Evolutionary conservation across 768 basidiomycete genomes (phyloP).

Genomic region (Tubosaeta brunneosetosa): DNA sequence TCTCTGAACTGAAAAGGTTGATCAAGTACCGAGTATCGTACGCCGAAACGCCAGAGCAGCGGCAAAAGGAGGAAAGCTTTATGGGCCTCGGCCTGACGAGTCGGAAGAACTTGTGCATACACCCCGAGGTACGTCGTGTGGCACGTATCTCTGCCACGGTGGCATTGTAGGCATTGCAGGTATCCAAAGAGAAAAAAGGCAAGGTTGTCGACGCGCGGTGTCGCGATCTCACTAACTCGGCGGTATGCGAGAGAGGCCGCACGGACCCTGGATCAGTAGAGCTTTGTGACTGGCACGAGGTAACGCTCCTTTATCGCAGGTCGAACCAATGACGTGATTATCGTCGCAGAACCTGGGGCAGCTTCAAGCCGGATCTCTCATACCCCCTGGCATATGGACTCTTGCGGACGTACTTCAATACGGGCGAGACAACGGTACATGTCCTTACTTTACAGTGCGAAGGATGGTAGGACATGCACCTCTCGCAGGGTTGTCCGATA

Average conservation of each 20-base stretch:
- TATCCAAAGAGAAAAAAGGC: slow-evolving; percentile 97
- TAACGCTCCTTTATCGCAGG: slow-evolving; percentile 31
- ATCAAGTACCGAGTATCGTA: slow-evolving; percentile 79
- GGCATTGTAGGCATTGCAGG: slow-evolving; percentile 41
- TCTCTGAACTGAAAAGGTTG: slow-evolving; percentile 89
- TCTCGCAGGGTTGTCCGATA: not conserved
- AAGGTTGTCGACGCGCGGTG: slow-evolving; percentile 96
- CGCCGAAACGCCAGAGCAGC: slow-evolving; percentile 71
- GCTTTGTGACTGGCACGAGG: slow-evolving; percentile 95
- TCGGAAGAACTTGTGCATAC: slow-evolving; percentile 93
- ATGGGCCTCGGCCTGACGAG: slow-evolving; percentile 91
- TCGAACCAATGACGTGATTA: not conserved
- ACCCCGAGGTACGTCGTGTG: slow-evolving; percentile 70
- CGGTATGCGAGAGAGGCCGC: slow-evolving; percentile 76
- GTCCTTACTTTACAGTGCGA: slow-evolving; percentile 95
- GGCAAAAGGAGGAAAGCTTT: slow-evolving; percentile 74
- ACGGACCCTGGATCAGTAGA: slow-evolving; percentile 86
- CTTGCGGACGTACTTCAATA: slow-evolving; percentile 88
- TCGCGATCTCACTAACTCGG: slow-evolving; percentile 87
- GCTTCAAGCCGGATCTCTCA: slow-evolving; percentile 72
- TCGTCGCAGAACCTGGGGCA: slow-evolving; percentile 68
- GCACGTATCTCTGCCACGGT: not conserved
- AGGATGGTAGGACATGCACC: slow-evolving; percentile 68
- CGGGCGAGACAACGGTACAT: slow-evolving; percentile 78
- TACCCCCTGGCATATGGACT: slow-evolving; percentile 89